Percentiles rank a stretch among this genome's conserved stretches.
phyloP scores from a whole-genome alignment of 2,329 filamentous ascomycete genomes.

The Hortaea sp. region DNA sequence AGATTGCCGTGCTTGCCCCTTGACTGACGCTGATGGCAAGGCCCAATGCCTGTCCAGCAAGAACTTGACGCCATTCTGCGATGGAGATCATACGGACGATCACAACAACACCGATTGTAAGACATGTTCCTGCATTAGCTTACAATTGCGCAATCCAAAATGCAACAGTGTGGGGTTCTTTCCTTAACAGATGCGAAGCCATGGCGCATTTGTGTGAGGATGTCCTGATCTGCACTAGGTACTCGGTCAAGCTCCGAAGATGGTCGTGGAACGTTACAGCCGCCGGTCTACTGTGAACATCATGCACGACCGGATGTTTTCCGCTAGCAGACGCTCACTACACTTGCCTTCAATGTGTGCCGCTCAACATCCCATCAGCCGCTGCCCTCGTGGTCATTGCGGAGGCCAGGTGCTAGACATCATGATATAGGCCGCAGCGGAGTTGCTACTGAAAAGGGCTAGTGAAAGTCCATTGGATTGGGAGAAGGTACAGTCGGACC shows the following conservation, averaged over 20 bases:
- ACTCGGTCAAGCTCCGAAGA: conserved; percentile 13
- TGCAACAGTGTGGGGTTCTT: conserved; percentile 10
- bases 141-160: conserved; percentile 18
- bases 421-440: too few species aligned
- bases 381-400: too few species aligned
- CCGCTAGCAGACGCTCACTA: background rate
- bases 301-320: background rate
- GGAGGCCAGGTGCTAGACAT: too few species aligned
- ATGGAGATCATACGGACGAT: too few species aligned
- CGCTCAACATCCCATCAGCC: background rate
- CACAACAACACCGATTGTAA: too few species aligned
- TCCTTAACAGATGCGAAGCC: conserved; percentile 10
- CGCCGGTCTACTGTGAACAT: conserved; percentile 7
- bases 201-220: conserved; percentile 11
- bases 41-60: too few species aligned
- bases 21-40: too few species aligned
- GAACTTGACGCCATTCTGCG: too few species aligned
- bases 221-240: background rate
- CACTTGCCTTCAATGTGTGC: background rate
- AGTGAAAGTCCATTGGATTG: too few species aligned
- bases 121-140: conserved; percentile 21
- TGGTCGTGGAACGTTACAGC: conserved; percentile 17
- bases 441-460: too few species aligned
- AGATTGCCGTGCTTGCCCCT: too few species aligned
- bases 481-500: too few species aligned